Base-by-base conservation (phyloP, 257 asterid genomes). In the Penstemon barbatus region DNA sequence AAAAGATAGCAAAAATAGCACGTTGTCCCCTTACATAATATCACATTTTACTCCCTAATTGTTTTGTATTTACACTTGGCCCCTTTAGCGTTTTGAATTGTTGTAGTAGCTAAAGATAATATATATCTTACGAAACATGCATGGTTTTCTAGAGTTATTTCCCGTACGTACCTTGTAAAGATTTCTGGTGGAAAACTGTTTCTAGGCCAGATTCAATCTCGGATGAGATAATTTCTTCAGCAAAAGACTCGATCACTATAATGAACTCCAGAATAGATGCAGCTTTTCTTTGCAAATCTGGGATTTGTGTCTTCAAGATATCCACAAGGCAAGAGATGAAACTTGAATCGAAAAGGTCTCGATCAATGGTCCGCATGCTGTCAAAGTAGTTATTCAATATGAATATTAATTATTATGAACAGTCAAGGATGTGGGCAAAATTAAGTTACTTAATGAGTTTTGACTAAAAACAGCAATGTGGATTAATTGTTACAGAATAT, bases 181-280 rank as follows among this genome's bases (percentile, higher is more conserved):
- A 64, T 78, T 84, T 81, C 72, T 83, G 96, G 44, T 19, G 80
- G 36, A 92, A 85, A 73, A 83, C 88, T 46, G 80, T 75, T 77
- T 83, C 85, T 46, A 92, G 74, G 50, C 89, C 95, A 44, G 92
- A 77, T 77, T 79, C 89, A 68, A 89, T 70, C 73, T 70, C 85
- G 3, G 78, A 70, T 8, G 85, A 80, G 66, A 75, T 70, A 43
- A 92, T 75, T 73, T 78, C 79, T 65, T 79, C 92, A 25, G 67
- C 25, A 68, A 70, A 74, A 38, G 78, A 65, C 66, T 84, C 81
- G 19, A 58, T 78, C 60, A 67, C 83, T 50, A 77, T 51, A 50
- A 85, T 57, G 75, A 79, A 86, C 82, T 92, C 98, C 15, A 92
- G 76, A 72, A 84, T 76, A 33, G 97, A 87, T 78, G 89, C 89